A percentile compares a stretch with the other conserved stretches of the same genome.
Conservation (phyloP, 495 filamentous ascomycete species). For the Saxophila tyrrhenica region DNA sequence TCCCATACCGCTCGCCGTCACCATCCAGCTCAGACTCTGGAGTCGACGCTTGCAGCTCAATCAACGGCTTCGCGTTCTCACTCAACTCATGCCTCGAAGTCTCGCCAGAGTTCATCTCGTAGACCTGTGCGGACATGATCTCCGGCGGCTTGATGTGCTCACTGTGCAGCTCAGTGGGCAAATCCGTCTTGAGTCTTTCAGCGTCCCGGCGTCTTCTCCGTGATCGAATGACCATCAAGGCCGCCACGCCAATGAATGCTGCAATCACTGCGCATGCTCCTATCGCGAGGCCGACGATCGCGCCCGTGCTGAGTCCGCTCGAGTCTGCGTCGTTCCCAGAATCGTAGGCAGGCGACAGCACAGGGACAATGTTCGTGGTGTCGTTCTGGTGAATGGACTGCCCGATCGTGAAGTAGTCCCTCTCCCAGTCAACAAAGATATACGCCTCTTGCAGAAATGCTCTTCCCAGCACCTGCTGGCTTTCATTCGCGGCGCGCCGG, state of each 20-base stretch:
- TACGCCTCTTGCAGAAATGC: slow-evolving; percentile 28
- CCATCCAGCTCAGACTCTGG: neutral
- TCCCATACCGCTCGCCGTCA: neutral
- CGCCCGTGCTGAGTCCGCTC: slow-evolving; percentile 10
- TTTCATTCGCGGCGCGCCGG: slow-evolving; percentile 22
- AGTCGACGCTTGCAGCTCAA: neutral
- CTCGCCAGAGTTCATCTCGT: neutral
- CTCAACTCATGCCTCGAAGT: neutral
- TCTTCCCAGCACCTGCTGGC: slow-evolving; percentile 24
- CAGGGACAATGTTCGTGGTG: slow-evolving; percentile 16
- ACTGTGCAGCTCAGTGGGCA: neutral
- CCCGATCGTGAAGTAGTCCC: slow-evolving; percentile 23
- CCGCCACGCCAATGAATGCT: neutral
- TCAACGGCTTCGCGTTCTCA: neutral
- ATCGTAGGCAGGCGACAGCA: slow-evolving; percentile 5
- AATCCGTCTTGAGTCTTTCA: neutral
- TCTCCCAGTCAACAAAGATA: slow-evolving; percentile 26
- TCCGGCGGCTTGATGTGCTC: neutral
- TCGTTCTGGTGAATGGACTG: slow-evolving; percentile 21
- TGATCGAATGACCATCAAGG: neutral
- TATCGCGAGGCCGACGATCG: slow-evolving; percentile 21
- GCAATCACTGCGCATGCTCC: slow-evolving; percentile 8
- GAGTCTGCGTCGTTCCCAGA: neutral
- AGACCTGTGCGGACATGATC: neutral
- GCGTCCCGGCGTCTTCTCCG: neutral